Evolutionary conservation across 805 yeast genomes (phyloP).

Genomic region (Saccharomycopsis microspora): DNA sequence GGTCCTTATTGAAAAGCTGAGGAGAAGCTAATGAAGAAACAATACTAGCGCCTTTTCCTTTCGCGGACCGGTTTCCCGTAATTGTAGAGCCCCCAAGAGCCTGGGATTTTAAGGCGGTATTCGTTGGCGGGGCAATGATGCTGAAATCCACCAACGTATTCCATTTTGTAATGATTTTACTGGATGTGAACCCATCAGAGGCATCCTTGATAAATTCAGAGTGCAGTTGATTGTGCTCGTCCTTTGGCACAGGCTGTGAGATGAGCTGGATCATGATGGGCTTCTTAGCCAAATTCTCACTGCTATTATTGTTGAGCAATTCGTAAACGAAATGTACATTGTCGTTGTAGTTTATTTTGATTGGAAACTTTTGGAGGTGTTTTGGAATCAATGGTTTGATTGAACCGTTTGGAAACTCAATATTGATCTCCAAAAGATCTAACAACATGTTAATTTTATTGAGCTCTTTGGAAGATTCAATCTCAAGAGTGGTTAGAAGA

Average conservation of each 20-base stretch:
- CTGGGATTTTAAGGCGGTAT: conserved; percentile 26
- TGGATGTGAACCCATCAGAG: conserved; percentile 1
- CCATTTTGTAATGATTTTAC: conserved; percentile 27
- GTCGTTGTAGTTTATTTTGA: conserved; percentile 22
- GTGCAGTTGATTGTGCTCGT: not conserved
- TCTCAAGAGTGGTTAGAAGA: conserved; percentile 27
- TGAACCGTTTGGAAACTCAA: conserved; percentile 18
- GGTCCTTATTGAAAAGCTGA: not conserved
- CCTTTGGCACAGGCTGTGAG: conserved; percentile 17
- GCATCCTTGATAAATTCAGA: not conserved
- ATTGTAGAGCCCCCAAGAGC: not conserved
- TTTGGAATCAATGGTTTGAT: conserved; percentile 16
- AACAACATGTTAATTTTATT: conserved; percentile 12
- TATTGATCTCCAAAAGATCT: conserved; percentile 17
- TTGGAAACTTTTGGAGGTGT: conserved; percentile 20
- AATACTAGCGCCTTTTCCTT: not conserved
- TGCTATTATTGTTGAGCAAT: conserved; percentile 23
- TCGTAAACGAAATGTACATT: conserved; percentile 27
- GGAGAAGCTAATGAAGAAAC: conserved; percentile 3
- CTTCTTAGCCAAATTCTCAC: conserved; percentile 18
- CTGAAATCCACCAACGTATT: conserved; percentile 30
- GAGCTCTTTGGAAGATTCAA: conserved; percentile 30
- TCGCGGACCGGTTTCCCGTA: not conserved
- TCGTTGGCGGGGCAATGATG: conserved; percentile 31
- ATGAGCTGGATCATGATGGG: conserved; percentile 22